These are phyloP conservation scores for Plicaturopsis crispa DNA, from an alignment of 768 basidiomycete species.

Conservation along the genomic window DNA sequence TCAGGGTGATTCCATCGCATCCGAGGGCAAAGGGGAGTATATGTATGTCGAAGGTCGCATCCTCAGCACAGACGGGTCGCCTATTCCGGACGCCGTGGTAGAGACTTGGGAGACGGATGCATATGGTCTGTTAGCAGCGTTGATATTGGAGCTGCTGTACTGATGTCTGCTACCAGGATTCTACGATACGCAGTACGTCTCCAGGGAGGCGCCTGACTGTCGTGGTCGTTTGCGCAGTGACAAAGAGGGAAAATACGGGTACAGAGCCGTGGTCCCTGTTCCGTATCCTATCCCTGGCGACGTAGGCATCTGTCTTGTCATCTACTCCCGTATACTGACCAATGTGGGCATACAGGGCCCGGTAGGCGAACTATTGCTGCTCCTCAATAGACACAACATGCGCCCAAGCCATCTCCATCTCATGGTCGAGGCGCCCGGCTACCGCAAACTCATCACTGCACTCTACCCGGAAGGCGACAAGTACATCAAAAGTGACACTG, in stretches of 20 bases:
- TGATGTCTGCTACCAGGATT: constrained; percentile 6
- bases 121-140: constrained; percentile 37
- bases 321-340: too few species aligned
- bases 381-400: constrained; percentile 62
- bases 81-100: constrained; percentile 57
- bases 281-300: constrained; percentile 76
- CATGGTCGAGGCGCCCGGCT: constrained; percentile 63
- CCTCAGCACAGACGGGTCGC: constrained; percentile 48
- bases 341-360: too few species aligned
- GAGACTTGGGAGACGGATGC: constrained; percentile 85
- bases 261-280: constrained; percentile 61
- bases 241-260: constrained; percentile 59
- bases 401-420: constrained; percentile 80
- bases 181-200: constrained; percentile 46
- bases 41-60: constrained; percentile 75
- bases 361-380: constrained; percentile 52
- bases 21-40: constrained; percentile 82
- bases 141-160: constrained; percentile 15
- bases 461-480: constrained; percentile 67
- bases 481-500: constrained; percentile 62
- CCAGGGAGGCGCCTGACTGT: constrained; percentile 58
- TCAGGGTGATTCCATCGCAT: constrained; percentile 71
- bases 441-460: constrained; percentile 64
- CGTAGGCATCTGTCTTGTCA: constrained; percentile 30
- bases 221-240: constrained; percentile 55